phyloP scores from a whole-genome alignment of 768 basidiomycete genomes.

The Termitomyces sp. region DNA sequence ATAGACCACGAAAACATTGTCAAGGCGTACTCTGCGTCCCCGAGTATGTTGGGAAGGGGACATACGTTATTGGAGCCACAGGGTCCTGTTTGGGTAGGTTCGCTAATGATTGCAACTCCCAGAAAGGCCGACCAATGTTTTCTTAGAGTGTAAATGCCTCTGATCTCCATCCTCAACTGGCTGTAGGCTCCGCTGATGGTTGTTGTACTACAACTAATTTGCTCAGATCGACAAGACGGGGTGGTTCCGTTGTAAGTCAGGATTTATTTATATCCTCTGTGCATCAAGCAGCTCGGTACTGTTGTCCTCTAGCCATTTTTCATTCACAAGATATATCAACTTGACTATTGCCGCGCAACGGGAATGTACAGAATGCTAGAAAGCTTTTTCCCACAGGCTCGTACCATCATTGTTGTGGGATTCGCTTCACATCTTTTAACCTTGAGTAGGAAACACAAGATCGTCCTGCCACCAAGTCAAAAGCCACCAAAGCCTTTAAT shows the following conservation, averaged over 20 bases:
- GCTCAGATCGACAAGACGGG: conserved; percentile 59
- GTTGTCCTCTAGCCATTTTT: conserved; percentile 57
- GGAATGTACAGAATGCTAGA: conserved; percentile 88
- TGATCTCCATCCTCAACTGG: conserved; percentile 84
- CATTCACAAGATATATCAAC: conserved; percentile 73
- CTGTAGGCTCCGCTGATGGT: conserved; percentile 81
- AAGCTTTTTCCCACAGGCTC: conserved; percentile 69
- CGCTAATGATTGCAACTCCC: neutral
- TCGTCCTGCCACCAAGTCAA: conserved; percentile 32
- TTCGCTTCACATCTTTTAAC: neutral
- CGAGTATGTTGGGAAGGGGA: conserved; percentile 68
- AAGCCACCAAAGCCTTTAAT: conserved; percentile 39
- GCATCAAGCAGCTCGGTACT: neutral
- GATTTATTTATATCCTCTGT: neutral
- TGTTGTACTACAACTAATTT: conserved; percentile 69
- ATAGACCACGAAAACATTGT: conserved; percentile 80
- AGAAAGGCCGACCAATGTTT: neutral
- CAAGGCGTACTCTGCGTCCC: conserved; percentile 68
- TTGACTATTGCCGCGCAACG: conserved; percentile 78
- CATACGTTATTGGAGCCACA: conserved; percentile 67
- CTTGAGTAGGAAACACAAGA: conserved; percentile 17
- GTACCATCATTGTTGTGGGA: neutral
- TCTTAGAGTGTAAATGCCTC: conserved; percentile 65
- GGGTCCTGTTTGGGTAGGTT: conserved; percentile 78
- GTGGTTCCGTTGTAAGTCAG: conserved; percentile 61